Percentiles rank a stretch among this genome's conserved stretches.
These are phyloP conservation scores for Suhomyces kunorum DNA, from an alignment of 1,139 yeast genomes.

Conservation along the genomic window DNA sequence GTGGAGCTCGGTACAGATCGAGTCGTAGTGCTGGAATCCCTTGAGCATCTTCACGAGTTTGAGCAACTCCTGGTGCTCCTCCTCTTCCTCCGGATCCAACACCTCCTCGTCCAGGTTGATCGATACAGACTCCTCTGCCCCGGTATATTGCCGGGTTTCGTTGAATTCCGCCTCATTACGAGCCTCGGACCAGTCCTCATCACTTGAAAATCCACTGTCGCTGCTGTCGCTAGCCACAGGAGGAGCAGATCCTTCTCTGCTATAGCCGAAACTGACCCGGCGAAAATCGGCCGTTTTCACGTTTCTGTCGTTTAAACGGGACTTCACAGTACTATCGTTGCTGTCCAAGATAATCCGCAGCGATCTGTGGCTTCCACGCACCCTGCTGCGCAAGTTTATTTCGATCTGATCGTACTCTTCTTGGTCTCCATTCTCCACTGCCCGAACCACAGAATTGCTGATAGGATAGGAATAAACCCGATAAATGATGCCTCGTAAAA, in stretches of 20 bases:
- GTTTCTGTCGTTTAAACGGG: constrained; percentile 30
- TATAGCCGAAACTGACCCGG: constrained; percentile 39
- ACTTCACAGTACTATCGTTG: constrained; percentile 6
- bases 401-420: constrained; percentile 34
- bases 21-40: constrained; percentile 66
- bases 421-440: constrained; percentile 34
- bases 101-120: constrained; percentile 10
- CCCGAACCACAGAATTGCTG: constrained; percentile 38
- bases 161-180: neutral
- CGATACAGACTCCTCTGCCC: constrained; percentile 14
- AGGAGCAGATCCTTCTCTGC: constrained; percentile 16
- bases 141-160: neutral
- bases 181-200: constrained; percentile 3
- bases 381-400: constrained; percentile 20
- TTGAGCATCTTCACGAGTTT: constrained; percentile 50
- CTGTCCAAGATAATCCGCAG: constrained; percentile 3
- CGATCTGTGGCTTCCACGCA: constrained; percentile 10
- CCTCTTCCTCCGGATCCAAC: constrained; percentile 12
- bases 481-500: constrained; percentile 77
- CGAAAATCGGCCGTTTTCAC: constrained; percentile 26
- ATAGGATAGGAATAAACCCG: constrained; percentile 80
- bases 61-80: constrained; percentile 35
- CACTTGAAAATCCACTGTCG: constrained; percentile 9
- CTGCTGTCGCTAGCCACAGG: constrained; percentile 3
- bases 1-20: constrained; percentile 69